These are phyloP conservation scores for Noccaea caerulescens DNA, from an alignment of 345 rosid species.

Conservation along the genomic window DNA sequence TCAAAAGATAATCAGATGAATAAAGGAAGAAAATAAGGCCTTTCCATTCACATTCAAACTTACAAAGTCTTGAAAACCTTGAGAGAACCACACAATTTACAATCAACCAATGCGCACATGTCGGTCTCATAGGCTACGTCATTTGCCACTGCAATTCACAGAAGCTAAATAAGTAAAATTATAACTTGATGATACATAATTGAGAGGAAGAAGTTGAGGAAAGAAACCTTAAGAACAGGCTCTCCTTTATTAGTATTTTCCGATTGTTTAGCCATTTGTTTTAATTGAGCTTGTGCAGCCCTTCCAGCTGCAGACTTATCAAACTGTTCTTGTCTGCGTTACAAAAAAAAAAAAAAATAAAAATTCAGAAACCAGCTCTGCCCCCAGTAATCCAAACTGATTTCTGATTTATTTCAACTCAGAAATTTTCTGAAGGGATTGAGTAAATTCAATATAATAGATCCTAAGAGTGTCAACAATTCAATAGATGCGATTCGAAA, in stretches of 20 bases:
- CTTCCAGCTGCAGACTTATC: slow-evolving; percentile 92
- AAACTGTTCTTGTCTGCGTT: slow-evolving; percentile 78
- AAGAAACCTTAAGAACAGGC: slow-evolving; percentile 82
- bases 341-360: background rate
- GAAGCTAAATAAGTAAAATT: slow-evolving; percentile 13
- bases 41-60: background rate
- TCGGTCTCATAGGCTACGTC: slow-evolving; percentile 23
- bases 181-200: background rate
- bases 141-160: slow-evolving; percentile 39
- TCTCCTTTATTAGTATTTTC: slow-evolving; percentile 70
- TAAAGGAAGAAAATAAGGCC: background rate
- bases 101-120: too few relatives aligned
- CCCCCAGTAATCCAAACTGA: background rate
- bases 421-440: background rate
- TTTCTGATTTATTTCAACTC: background rate
- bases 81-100: background rate
- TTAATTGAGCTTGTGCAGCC: slow-evolving; percentile 81
- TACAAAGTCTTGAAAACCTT: background rate
- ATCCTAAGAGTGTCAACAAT: background rate
- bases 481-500: slow-evolving; percentile 14
- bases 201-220: background rate
- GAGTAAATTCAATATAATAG: background rate
- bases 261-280: slow-evolving; percentile 79
- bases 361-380: slow-evolving; percentile 13
- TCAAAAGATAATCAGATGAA: slow-evolving; percentile 7